Conservation (phyloP, 2,329 filamentous ascomycete species). For the Botryotinia convoluta region DNA sequence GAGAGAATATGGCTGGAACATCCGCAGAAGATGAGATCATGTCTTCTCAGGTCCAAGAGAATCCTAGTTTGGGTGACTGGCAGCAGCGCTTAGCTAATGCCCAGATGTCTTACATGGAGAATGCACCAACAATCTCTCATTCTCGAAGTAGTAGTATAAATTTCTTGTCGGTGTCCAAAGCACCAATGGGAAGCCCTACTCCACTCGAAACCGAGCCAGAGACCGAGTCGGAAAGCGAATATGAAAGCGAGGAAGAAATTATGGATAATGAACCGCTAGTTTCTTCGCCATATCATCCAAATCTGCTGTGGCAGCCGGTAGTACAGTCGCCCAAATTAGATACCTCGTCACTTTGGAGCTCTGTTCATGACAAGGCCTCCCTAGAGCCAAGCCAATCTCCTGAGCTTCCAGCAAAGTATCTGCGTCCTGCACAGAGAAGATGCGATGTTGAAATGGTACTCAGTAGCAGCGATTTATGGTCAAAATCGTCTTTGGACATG, state of each 20-base stretch:
- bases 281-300: not conserved
- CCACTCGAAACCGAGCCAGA: conserved; percentile 49
- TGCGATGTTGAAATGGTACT: conserved; percentile 25
- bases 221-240: conserved; percentile 9
- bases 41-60: conserved; percentile 36
- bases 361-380: not conserved
- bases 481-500: conserved; percentile 28
- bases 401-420: conserved; percentile 33
- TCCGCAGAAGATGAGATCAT: conserved; percentile 34
- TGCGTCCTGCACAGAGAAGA: conserved; percentile 33
- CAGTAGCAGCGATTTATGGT: conserved; percentile 34
- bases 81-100: conserved; percentile 47
- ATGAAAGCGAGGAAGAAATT: conserved; percentile 10
- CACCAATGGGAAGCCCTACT: conserved; percentile 51
- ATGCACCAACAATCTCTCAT: conserved; percentile 39
- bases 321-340: not conserved
- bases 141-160: conserved; percentile 43
- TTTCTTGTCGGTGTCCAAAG: conserved; percentile 42
- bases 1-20: conserved; percentile 35
- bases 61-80: conserved; percentile 42
- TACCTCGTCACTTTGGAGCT: conserved; percentile 3
- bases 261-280: not conserved
- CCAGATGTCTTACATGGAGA: conserved; percentile 46
- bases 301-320: conserved; percentile 10
- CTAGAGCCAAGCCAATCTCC: conserved; percentile 11